Evolutionary conservation across 306 rosid species (phyloP), one percentile per base, ranked within the genome.

Genomic region (Arachis stenosperma): DNA sequence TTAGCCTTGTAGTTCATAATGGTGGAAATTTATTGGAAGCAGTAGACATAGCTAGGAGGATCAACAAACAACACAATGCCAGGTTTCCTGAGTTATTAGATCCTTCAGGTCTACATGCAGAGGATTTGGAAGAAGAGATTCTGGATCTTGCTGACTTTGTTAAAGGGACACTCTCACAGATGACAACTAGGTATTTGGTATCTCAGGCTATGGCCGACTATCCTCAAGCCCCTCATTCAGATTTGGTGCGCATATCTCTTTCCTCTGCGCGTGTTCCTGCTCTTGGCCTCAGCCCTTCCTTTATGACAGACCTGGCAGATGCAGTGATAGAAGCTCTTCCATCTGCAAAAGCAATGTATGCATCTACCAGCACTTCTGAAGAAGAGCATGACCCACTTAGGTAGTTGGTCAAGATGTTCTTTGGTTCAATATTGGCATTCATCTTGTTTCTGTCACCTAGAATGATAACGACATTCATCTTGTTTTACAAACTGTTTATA

Each of bases 1-100:
- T 90, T 79, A 58, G 92, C 79, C 87, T 93, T 83, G 87, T 90
- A 58, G 75, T 91, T 48, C 86, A 90, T 84, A 93, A 84, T 68
- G 96, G 96, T 46, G 98, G 98, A 54, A 86, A 89, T 84, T 62
- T 89, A 41, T 22, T 15, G 41, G 94, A 93, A 86, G 96, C 97
- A 14, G 63, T 86, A 65, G 73, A 70, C 71, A 89, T 93, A 82
- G 92, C 92, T 40, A 85, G 75, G 86, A 88, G 80, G 66, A 88
- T 90, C 69, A 65, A 74, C 8, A 79, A 80, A 69, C 78, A 82
- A 9, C 88, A 82, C 46, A 91, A 85, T 78, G 69, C 8, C 22
- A 82, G 86, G 72, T 89, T 90, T 84, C 82, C 75, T 46, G 98
- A 93, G 78, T 80, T 93, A 78, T 77, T 65, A 77, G 92, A 88